Evolutionary conservation across 768 basidiomycete species (phyloP).

Genomic region (Serpula lacrymans): DNA sequence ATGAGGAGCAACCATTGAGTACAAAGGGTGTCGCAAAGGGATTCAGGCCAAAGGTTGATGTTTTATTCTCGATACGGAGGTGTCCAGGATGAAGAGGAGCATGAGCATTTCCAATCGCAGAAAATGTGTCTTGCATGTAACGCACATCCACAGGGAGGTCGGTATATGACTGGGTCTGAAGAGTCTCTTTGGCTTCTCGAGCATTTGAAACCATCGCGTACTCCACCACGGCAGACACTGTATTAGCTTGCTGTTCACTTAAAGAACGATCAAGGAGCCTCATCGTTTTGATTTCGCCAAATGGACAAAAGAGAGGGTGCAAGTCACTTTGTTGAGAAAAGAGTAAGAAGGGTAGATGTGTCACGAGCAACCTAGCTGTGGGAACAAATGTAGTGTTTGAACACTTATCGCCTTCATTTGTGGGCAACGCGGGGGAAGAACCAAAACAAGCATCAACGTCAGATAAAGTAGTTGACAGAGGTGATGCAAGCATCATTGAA

Average conservation of each 20-base stretch:
- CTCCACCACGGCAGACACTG: constrained; percentile 60
- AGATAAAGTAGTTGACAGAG: constrained; percentile 33
- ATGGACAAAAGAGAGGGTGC: constrained; percentile 72
- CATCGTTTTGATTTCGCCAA: constrained; percentile 63
- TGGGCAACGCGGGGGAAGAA: constrained; percentile 17
- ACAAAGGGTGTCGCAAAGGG: constrained; percentile 31
- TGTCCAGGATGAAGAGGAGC: constrained; percentile 8
- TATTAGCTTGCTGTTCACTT: constrained; percentile 32
- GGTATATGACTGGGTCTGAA: constrained; percentile 63
- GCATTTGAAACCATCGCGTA: constrained; percentile 54
- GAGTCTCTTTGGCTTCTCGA: constrained; percentile 58
- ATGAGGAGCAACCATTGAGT: constrained; percentile 11
- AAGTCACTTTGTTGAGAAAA: constrained; percentile 67
- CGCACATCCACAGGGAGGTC: constrained; percentile 39
- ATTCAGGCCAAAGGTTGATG: constrained; percentile 23
- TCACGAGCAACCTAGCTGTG: constrained; percentile 55
- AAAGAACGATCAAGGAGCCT: constrained; percentile 40
- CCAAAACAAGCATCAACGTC: constrained; percentile 22
- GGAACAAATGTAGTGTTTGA: constrained; percentile 31
- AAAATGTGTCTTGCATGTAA: constrained; percentile 25
- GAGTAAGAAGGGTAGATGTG: constrained; percentile 60
- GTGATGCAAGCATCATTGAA: constrained; percentile 53
- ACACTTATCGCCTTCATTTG: constrained; percentile 29
- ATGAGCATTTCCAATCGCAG: constrained; percentile 5
- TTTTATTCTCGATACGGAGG: no score